Base-by-base conservation (phyloP, 768 basidiomycete genomes). In the Mycena epipterygia region DNA sequence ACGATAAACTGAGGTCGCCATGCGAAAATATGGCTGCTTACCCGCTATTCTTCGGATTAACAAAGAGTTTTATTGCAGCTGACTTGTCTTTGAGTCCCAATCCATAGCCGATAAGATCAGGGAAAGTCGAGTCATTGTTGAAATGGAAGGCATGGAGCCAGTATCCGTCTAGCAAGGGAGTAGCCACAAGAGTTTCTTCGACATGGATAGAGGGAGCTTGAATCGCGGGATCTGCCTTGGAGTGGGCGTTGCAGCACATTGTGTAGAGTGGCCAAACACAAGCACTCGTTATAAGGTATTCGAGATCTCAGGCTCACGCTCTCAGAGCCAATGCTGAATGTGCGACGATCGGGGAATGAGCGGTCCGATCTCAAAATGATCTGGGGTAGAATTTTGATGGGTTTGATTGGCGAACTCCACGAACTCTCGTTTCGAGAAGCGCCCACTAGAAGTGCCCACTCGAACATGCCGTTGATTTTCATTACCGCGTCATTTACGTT, bases 81-180 rank as follows among this genome's bases (percentile, higher is more conserved):
- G 61, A 25, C 37, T 63, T 63, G 30, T 52, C 49, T 25, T 33
- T n/a, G 32, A 63, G 52, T 23, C 61, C 61, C 19, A 63, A n/a
- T 23, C 61, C 46, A 52, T 37, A 51, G 32, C 23, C 48, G 37
- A 52, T 16, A 27, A 63, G 33, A 41, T 61, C 60, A 48, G 60
- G 60, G 35, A 37, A 33, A 21, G 32, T 32, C n/a, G 60, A 48
- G n/a, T 48, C 11, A 8, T 7, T 61, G 32, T 51, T 16, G 60
- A 61, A 61, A 32, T 30, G 46, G 48, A 61, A 61, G 25, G 60
- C 60, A 16, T 46, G 44, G 30, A 61, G 44, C 60, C 60, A 61
- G 33, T 61, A 61, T 23, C 46, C 60, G 25, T 61, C 60, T 3
- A 46, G 60, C 23, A 61, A 61, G 16, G 60, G 60, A 48, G 60